Conservation (phyloP, 805 yeast genomes). For the Trichomonascus vanleenenianus region DNA sequence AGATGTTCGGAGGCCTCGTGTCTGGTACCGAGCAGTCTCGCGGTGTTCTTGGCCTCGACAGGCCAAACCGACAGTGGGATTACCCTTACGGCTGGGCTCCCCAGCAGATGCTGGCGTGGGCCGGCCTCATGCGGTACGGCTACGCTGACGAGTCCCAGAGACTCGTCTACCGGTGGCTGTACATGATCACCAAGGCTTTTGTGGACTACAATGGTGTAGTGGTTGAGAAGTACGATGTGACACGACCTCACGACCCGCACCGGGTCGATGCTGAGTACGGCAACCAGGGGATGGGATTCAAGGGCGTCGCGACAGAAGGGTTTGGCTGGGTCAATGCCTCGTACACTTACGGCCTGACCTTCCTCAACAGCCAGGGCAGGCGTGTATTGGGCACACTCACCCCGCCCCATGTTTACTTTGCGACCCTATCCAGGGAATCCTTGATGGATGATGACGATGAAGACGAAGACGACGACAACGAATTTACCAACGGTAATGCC, state of each 20-base stretch:
- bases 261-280: slow-evolving; percentile 95
- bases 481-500: not conserved
- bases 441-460: not conserved
- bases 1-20: slow-evolving; percentile 81
- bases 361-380: slow-evolving; percentile 55
- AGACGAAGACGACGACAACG: not conserved
- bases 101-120: slow-evolving; percentile 93
- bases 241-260: slow-evolving; percentile 76
- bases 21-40: slow-evolving; percentile 73
- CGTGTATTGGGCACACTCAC: slow-evolving; percentile 76
- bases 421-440: not conserved
- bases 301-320: slow-evolving; percentile 92
- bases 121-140: slow-evolving; percentile 70
- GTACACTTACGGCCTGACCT: slow-evolving; percentile 62
- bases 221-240: slow-evolving; percentile 91
- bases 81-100: slow-evolving; percentile 99
- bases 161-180: slow-evolving; percentile 81
- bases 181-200: slow-evolving; percentile 78
- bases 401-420: slow-evolving; percentile 58
- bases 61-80: slow-evolving; percentile 97
- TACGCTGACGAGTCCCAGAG: slow-evolving; percentile 57
- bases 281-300: slow-evolving; percentile 87
- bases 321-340: slow-evolving; percentile 98
- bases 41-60: slow-evolving; percentile 56
- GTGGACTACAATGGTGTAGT: slow-evolving; percentile 92